phyloP scores from a whole-genome alignment of 805 yeast genomes.

The Myxozyma neotropica region DNA sequence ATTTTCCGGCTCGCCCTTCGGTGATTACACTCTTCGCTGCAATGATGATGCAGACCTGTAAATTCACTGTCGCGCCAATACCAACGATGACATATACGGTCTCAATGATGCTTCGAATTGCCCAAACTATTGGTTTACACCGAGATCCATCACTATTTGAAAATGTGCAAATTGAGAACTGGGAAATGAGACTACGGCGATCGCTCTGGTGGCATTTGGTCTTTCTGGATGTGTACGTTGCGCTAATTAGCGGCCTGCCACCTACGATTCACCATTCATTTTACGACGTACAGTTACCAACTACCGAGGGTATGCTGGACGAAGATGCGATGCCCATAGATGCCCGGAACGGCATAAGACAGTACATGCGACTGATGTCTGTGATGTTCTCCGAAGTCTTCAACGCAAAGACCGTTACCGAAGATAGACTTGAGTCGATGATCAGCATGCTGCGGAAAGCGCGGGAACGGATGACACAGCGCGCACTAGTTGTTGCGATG shows the following conservation, averaged over 20 bases:
- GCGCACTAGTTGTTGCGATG: neutral
- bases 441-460: neutral
- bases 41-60: neutral
- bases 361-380: neutral
- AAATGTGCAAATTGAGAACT: neutral
- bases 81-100: neutral
- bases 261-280: slow-evolving; percentile 4
- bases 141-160: slow-evolving; percentile 5
- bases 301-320: slow-evolving; percentile 6
- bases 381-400: neutral
- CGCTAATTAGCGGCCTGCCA: neutral
- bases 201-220: slow-evolving; percentile 10
- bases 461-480: neutral
- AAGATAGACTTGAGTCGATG: neutral
- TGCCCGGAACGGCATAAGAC: neutral
- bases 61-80: neutral
- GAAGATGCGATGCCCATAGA: slow-evolving; percentile 6
- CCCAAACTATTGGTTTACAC: slow-evolving; percentile 15
- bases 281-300: neutral
- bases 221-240: neutral
- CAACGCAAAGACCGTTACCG: neutral
- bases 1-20: slow-evolving; percentile 5
- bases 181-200: slow-evolving; percentile 3
- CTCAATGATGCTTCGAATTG: slow-evolving; percentile 12
- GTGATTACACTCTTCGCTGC: slow-evolving; percentile 4